These are phyloP conservation scores for Cupressus sempervirens DNA, from an alignment of 75 land plant species.

Conservation along the genomic window DNA sequence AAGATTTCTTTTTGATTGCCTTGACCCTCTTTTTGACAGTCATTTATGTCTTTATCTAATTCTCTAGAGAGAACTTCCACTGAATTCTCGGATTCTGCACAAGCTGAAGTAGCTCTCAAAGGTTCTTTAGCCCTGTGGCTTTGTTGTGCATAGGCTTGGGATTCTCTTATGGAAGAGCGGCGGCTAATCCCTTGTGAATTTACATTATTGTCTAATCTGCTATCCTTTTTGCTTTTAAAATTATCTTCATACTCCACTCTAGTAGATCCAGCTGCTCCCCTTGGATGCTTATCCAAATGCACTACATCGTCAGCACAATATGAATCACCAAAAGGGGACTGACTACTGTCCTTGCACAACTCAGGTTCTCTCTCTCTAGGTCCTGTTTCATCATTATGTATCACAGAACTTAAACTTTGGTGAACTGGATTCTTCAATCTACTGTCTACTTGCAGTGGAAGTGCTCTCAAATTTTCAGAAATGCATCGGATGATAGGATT, in stretches of 20 bases:
- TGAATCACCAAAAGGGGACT: not conserved
- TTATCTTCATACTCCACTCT: not conserved
- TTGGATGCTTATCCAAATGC: not conserved
- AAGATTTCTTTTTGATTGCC: not conserved
- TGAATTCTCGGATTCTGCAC: not conserved
- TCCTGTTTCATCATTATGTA: not conserved
- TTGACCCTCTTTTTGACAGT: not conserved
- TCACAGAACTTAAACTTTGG: not conserved
- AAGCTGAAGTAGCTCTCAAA: not conserved
- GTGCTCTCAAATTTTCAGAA: not conserved
- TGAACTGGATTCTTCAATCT: not conserved
- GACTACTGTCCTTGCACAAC: conserved; percentile 4
- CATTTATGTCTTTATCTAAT: not conserved
- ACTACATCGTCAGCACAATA: not conserved
- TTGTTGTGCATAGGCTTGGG: not conserved
- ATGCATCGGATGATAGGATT: not conserved
- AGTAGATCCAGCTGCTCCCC: not conserved
- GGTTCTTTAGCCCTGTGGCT: not conserved
- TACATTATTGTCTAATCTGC: not conserved
- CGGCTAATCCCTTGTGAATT: not conserved
- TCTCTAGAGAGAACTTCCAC: not conserved
- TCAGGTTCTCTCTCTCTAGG: not conserved
- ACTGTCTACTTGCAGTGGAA: not conserved
- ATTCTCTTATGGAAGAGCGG: not conserved
- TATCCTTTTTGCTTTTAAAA: not conserved